Base-by-base conservation (phyloP, 2,329 filamentous ascomycete species). In the Seiridium unicorne region DNA sequence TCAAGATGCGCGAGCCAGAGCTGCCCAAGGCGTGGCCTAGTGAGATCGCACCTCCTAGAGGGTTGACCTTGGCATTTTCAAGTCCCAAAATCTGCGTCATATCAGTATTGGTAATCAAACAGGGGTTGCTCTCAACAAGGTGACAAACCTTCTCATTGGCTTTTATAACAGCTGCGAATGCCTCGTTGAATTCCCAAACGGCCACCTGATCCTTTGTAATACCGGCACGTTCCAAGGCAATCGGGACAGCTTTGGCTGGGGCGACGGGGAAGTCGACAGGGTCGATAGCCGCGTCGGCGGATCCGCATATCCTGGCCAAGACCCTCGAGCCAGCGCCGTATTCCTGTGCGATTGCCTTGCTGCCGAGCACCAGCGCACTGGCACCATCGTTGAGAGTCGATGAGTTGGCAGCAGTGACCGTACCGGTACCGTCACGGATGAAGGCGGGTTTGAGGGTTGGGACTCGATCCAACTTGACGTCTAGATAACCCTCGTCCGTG, bases 141-240 rank as follows among this genome's bases (percentile, higher is more conserved):
- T n/a, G 35, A 59, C 66, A 63, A 70, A 89, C 89, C 85, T 96
- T 93, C 70, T 92, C 89, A 72, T 98, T 97, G 47, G 94, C 93
- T 73, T 95, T 93, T 75, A 97, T 95, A 36, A 97, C 93, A 4
- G 91, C 92, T 35, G 95, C 94, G 73, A 99, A 99, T 0, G 95
- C 95, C 79, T 99, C 95, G 75, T 99, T 99, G 77, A 99, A 97
- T 75, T 98, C 95, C 94, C 95, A 98, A 31, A 97, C 80, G 4
- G 94, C 89, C 51, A 99, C 92, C 74, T 98, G 91, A 51, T 96
- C 90, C 77, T 93, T 92, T 65, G 87, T 92, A 66, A 99, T 93
- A 9, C 94, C 93, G 1, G 95, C 95, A 60, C 93, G 85, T 76
- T 93, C 85, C 55, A 99, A 82, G 9, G 93, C 93, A 68, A 97